These are phyloP conservation scores for Aspergillus costaricaensis DNA, from an alignment of 2,329 filamentous ascomycete species.

Conservation along the genomic window DNA sequence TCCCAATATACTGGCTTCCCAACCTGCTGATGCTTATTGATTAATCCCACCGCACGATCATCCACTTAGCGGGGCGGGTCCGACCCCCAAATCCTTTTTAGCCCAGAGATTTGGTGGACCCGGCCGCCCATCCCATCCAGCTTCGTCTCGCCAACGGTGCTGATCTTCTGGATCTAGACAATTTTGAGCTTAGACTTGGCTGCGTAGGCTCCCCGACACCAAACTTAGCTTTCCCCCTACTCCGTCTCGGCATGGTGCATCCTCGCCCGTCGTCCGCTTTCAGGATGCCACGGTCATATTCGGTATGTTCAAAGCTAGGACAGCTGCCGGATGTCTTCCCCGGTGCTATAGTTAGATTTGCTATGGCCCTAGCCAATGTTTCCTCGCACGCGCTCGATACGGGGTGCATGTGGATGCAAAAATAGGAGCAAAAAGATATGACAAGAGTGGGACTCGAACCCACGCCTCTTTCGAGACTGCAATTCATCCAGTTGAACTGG, in stretches of 20 bases:
- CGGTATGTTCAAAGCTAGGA: neutral
- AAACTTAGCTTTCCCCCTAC: conserved; percentile 5
- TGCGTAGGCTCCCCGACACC: conserved; percentile 3
- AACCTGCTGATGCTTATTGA: conserved; percentile 1
- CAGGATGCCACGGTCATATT: neutral
- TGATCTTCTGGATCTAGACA: conserved; percentile 9
- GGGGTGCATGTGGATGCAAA: neutral
- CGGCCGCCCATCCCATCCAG: conserved; percentile 10
- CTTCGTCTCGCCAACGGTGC: conserved; percentile 16
- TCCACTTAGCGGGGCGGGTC: conserved; percentile 3
- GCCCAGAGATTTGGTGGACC: conserved; percentile 15
- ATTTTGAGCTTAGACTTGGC: neutral
- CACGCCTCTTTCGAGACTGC: conserved; percentile 7
- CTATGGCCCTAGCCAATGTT: no score
- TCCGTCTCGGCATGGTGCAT: neutral
- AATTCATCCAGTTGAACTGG: neutral
- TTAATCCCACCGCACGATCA: conserved; percentile 8
- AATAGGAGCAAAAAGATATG: neutral
- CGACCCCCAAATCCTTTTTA: conserved; percentile 11
- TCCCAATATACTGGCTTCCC: neutral
- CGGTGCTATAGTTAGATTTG: no score
- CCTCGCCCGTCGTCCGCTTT: neutral
- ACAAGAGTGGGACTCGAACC: conserved; percentile 9
- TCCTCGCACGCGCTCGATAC: no score
- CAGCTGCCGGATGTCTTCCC: neutral